These are phyloP conservation scores for Metarhizium sp. DNA, from an alignment of 2,329 filamentous ascomycete genomes.

Conservation along the genomic window DNA sequence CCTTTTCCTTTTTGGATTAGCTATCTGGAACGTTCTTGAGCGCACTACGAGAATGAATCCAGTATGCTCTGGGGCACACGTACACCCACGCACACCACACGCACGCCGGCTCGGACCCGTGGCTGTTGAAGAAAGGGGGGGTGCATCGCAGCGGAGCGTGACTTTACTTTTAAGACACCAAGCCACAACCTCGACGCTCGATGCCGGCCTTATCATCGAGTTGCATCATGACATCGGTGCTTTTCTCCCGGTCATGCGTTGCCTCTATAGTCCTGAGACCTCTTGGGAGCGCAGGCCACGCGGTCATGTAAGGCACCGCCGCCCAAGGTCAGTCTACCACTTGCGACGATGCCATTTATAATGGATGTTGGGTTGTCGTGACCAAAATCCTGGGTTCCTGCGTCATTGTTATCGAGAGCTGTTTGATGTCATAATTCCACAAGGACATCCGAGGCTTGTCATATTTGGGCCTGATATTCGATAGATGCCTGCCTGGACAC, in stretches of 20 bases:
- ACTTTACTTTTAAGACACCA: slow-evolving; percentile 27
- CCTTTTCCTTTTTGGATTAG: not conserved
- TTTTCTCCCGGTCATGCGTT: slow-evolving; percentile 17
- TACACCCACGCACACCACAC: slow-evolving; percentile 1
- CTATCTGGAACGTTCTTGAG: not conserved
- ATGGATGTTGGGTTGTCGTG: not conserved
- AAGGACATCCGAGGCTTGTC: not conserved
- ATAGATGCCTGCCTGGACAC: not conserved
- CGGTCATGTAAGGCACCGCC: slow-evolving; percentile 20
- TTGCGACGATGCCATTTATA: not conserved
- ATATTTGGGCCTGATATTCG: not conserved
- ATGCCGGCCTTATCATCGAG: slow-evolving; percentile 15
- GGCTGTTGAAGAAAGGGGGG: slow-evolving; percentile 4
- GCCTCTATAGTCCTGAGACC: slow-evolving; percentile 7
- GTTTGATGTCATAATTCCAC: too few relatives aligned
- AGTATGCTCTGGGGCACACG: not conserved
- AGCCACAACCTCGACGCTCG: slow-evolving; percentile 17
- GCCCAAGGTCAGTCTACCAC: slow-evolving; percentile 9
- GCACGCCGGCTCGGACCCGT: not conserved
- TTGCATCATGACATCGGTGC: slow-evolving; percentile 18
- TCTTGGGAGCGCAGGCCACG: slow-evolving; percentile 14
- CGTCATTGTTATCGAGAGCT: not conserved
- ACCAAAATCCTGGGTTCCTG: slow-evolving; percentile 4
- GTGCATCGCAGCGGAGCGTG: slow-evolving; percentile 23
- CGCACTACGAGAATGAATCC: not conserved